Percentiles rank a stretch among this genome's conserved stretches.
Evolutionary conservation across 225 moss, liverwort and hornwort species (phyloP).

Genomic region (Polytrichum formosum): DNA sequence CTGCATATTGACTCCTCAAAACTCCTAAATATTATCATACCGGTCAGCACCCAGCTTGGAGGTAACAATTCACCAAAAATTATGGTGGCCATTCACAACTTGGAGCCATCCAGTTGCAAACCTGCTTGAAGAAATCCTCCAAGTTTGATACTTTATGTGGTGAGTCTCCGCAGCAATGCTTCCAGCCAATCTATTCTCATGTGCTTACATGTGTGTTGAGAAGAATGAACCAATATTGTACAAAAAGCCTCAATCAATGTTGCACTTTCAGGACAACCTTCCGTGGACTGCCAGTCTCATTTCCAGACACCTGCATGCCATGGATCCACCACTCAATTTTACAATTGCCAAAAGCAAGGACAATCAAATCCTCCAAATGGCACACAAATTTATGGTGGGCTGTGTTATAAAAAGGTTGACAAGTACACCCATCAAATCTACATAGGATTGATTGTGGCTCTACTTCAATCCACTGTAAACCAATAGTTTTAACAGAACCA

Average conservation of each 20-base stretch:
- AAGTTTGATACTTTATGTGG: not conserved
- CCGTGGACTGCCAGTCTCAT: not conserved
- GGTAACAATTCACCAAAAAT: not conserved
- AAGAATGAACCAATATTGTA: not conserved
- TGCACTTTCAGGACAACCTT: conserved; percentile 1
- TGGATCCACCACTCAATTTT: not conserved
- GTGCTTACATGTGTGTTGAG: not conserved
- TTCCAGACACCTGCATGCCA: conserved; percentile 2
- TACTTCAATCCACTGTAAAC: not conserved
- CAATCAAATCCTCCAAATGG: not conserved
- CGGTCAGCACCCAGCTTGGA: not conserved
- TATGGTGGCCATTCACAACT: not conserved
- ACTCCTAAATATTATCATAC: too few species aligned
- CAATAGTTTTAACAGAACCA: too few species aligned
- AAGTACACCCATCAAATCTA: too few species aligned
- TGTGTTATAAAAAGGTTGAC: too few species aligned
- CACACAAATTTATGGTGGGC: too few species aligned
- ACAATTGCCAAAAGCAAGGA: not conserved
- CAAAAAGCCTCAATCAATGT: not conserved
- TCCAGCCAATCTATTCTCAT: not conserved
- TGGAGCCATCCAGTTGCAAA: conserved; percentile 1
- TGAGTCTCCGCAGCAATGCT: not conserved
- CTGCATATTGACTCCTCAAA: too few species aligned
- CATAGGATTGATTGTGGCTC: not conserved
- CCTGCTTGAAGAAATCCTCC: not conserved